Conservation (phyloP, 208 protist species). For the Crithidia acanthocephali region DNA sequence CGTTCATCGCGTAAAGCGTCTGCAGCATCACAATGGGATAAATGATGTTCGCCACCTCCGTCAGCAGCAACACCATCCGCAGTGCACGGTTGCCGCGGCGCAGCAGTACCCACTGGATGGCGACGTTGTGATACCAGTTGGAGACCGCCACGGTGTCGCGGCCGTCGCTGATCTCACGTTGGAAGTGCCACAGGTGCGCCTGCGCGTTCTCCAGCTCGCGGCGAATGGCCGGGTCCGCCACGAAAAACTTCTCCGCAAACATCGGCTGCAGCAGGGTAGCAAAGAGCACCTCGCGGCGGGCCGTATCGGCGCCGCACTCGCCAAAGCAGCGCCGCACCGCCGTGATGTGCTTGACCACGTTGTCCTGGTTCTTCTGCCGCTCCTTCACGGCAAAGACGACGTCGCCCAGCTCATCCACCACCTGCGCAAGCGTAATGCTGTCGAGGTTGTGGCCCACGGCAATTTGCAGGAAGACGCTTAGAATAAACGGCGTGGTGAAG, state of each 20-base stretch:
- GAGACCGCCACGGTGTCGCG: slow-evolving; percentile 81
- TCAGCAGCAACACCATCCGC: slow-evolving; percentile 73
- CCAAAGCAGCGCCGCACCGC: slow-evolving; percentile 82
- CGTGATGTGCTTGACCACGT: slow-evolving; percentile 78
- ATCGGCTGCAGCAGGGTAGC: slow-evolving; percentile 67
- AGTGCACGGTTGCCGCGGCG: slow-evolving; percentile 70
- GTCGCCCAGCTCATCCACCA: slow-evolving; percentile 73
- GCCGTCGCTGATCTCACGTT: slow-evolving; percentile 79
- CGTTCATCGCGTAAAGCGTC: slow-evolving; percentile 86
- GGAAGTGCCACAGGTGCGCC: slow-evolving; percentile 68
- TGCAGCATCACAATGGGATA: slow-evolving; percentile 81
- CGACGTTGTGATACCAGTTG: slow-evolving; percentile 90
- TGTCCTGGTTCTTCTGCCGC: slow-evolving; percentile 51
- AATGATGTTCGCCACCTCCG: slow-evolving; percentile 84
- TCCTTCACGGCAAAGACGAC: slow-evolving; percentile 65
- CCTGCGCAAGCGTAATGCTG: slow-evolving; percentile 66
- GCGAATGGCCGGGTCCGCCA: slow-evolving; percentile 49
- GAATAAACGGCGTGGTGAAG: slow-evolving; percentile 75
- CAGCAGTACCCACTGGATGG: slow-evolving; percentile 72
- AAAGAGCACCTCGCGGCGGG: slow-evolving; percentile 71
- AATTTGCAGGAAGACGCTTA: slow-evolving; percentile 81
- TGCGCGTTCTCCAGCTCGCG: slow-evolving; percentile 65
- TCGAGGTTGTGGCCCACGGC: slow-evolving; percentile 82
- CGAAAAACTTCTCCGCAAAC: slow-evolving; percentile 61
- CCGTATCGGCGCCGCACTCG: slow-evolving; percentile 80